These are phyloP conservation scores for Platismatia glauca DNA, from an alignment of 495 filamentous ascomycete species.

Conservation along the genomic window DNA sequence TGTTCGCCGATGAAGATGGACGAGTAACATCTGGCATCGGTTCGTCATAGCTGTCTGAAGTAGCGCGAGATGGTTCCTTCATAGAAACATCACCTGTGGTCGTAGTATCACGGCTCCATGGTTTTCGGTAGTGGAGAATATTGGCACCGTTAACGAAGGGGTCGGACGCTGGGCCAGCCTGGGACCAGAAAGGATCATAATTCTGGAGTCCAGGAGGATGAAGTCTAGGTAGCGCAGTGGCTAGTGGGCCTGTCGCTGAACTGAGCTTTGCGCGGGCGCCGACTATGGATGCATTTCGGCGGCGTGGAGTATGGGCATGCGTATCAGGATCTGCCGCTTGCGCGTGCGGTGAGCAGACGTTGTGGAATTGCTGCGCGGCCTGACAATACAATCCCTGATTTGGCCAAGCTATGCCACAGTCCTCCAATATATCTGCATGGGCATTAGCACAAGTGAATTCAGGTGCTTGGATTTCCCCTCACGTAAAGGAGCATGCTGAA, in stretches of 20 bases:
- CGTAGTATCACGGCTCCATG: conserved; percentile 21
- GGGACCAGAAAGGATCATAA: conserved; percentile 25
- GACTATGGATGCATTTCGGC: conserved; percentile 23
- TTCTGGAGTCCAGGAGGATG: conserved; percentile 17
- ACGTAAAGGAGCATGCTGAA: conserved; percentile 80
- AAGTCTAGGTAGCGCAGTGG: conserved; percentile 26
- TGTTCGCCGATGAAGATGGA: conserved; percentile 33
- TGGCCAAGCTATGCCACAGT: conserved; percentile 72
- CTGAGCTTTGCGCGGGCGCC: conserved; percentile 10
- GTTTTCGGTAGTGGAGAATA: conserved; percentile 24
- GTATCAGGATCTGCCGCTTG: conserved; percentile 31
- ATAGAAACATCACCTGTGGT: conserved; percentile 8
- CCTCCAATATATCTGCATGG: conserved; percentile 58
- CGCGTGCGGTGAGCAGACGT: conserved; percentile 27
- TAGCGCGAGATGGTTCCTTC: conserved; percentile 30
- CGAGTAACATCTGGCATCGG: conserved; percentile 46
- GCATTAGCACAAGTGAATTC: conserved; percentile 19
- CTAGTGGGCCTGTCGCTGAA: conserved; percentile 22
- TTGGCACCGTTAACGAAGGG: conserved; percentile 27
- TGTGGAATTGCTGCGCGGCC: conserved; percentile 32
- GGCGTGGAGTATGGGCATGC: conserved; percentile 46
- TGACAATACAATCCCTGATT: conserved; percentile 65
- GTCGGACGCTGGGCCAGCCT: conserved; percentile 27
- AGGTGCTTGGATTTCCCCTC: conserved; percentile 23
- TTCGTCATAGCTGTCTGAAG: conserved; percentile 40